Conservation (phyloP, 2,329 filamentous ascomycete genomes). For the Thelonectria rubi region DNA sequence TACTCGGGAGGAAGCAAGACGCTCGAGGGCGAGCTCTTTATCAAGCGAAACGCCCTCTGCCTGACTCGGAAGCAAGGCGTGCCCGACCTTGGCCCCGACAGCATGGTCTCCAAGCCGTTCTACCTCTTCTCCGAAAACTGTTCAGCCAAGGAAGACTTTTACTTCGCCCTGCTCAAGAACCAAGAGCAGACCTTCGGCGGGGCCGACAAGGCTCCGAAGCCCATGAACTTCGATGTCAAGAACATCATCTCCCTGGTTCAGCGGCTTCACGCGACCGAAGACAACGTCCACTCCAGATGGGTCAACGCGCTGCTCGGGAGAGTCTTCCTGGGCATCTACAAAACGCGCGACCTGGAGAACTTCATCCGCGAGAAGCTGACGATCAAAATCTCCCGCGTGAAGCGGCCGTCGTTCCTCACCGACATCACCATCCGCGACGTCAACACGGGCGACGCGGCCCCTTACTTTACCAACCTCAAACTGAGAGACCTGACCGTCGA, state of each 20-base stretch:
- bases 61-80: slow-evolving; percentile 71
- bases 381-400: slow-evolving; percentile 94
- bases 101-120: slow-evolving; percentile 78
- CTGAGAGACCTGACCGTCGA: slow-evolving; percentile 91
- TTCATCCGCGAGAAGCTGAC: slow-evolving; percentile 86
- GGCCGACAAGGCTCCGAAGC: slow-evolving; percentile 67
- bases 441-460: slow-evolving; percentile 85
- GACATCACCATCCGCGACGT: slow-evolving; percentile 85
- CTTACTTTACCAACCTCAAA: slow-evolving; percentile 87
- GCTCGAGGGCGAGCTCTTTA: slow-evolving; percentile 92
- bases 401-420: slow-evolving; percentile 89
- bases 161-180: slow-evolving; percentile 88
- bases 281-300: slow-evolving; percentile 90
- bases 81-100: slow-evolving; percentile 64
- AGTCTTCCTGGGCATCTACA: slow-evolving; percentile 87
- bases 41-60: slow-evolving; percentile 91
- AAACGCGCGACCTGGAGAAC: slow-evolving; percentile 81
- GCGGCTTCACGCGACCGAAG: slow-evolving; percentile 88
- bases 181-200: slow-evolving; percentile 74
- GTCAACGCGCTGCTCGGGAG: slow-evolving; percentile 91
- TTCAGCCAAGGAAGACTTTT: slow-evolving; percentile 98
- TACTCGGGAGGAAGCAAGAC: slow-evolving; percentile 82
- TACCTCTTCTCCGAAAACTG: slow-evolving; percentile 95
- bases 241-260: slow-evolving; percentile 92
- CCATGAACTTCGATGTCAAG: slow-evolving; percentile 81